Evolutionary conservation across 2,329 filamentous ascomycete genomes (phyloP).

Genomic region (Elsinoe ampelina): DNA sequence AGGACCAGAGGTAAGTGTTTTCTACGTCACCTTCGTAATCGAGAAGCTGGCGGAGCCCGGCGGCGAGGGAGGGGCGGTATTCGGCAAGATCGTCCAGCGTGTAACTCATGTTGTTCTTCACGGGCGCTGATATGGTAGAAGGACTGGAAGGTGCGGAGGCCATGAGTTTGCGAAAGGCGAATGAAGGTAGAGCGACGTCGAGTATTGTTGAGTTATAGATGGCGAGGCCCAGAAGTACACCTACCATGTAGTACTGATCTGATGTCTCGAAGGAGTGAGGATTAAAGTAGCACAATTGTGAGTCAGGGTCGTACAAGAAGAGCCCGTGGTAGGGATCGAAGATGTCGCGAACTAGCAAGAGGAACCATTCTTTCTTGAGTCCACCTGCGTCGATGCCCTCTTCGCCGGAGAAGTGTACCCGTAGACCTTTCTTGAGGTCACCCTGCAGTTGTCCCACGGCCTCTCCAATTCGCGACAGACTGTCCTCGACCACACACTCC

Average conservation of each 20-base stretch:
- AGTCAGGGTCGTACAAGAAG: slow-evolving; percentile 87
- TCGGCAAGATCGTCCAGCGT: slow-evolving; percentile 75
- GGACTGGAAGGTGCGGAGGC: slow-evolving; percentile 58
- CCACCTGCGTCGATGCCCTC: slow-evolving; percentile 88
- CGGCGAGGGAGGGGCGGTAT: slow-evolving; percentile 65
- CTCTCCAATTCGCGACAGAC: slow-evolving; percentile 73
- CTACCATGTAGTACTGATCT: slow-evolving; percentile 84
- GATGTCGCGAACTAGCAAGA: slow-evolving; percentile 77
- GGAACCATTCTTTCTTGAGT: slow-evolving; percentile 87
- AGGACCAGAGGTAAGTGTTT: slow-evolving; percentile 69
- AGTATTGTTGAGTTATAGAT: slow-evolving; percentile 94
- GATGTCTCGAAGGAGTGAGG: slow-evolving; percentile 81
- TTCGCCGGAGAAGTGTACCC: slow-evolving; percentile 78
- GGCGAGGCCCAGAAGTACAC: slow-evolving; percentile 75
- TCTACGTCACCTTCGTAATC: slow-evolving; percentile 81
- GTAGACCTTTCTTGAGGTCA: slow-evolving; percentile 81
- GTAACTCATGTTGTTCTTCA: slow-evolving; percentile 51
- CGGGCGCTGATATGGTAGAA: slow-evolving; percentile 21
- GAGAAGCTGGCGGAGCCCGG: slow-evolving; percentile 64
- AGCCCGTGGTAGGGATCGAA: slow-evolving; percentile 89
- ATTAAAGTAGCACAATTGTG: slow-evolving; percentile 87
- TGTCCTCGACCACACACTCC: slow-evolving; percentile 83
- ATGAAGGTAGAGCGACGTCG: slow-evolving; percentile 78
- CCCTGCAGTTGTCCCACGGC: slow-evolving; percentile 71
- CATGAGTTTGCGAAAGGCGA: slow-evolving; percentile 80